Evolutionary conservation across 345 rosid species (phyloP), one percentile per base, ranked within the genome.

Genomic region (Schrenkiella parvula): DNA sequence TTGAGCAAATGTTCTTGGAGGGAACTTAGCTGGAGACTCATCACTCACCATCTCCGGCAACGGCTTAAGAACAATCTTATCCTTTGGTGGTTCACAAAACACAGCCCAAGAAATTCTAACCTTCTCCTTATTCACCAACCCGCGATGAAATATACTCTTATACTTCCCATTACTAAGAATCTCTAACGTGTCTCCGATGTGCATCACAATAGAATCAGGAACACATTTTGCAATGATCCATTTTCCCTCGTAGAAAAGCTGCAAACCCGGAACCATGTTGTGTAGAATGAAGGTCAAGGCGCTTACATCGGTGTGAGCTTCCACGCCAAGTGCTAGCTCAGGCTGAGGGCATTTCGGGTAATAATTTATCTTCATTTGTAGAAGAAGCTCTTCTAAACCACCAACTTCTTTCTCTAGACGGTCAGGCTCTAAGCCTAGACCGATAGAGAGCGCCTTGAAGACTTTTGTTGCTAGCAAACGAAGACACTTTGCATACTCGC

Each of bases 201-300:
- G 99, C 98, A 92, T 86, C 78, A 92, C 86, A 76, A 95, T 89
- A 11, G 99, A 95, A 62, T 88, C 83, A 1, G 98, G 98, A 47
- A 95, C 92, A 23, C 98, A 95, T 74, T 95, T 92, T 25, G 98
- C 99, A 0, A 82, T 95, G 19, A 89, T 59, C 98, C 99, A 95
- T 57, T 95, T 88, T 18, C 80, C 88, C 48, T 86, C 73, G 15
- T 89, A 87, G 80, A 88, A 92, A 28, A 89, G 92, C 79, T 95
- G 99, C 39, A 95, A 84, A 1, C 99, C 99, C 0, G 99, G 97
- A 51, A 95, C 92, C 98, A 95, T 95, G 86, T 95, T 95, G 89
- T 95, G 99, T 83, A 95, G 91, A 29, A 95, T 88, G 80, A 92
- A 92, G 21, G 99, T 89, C 75, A 91, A 90, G 2, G 99, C 89